phyloP scores from a whole-genome alignment of 306 rosid species.

The Glycyrrhiza uralensis region DNA sequence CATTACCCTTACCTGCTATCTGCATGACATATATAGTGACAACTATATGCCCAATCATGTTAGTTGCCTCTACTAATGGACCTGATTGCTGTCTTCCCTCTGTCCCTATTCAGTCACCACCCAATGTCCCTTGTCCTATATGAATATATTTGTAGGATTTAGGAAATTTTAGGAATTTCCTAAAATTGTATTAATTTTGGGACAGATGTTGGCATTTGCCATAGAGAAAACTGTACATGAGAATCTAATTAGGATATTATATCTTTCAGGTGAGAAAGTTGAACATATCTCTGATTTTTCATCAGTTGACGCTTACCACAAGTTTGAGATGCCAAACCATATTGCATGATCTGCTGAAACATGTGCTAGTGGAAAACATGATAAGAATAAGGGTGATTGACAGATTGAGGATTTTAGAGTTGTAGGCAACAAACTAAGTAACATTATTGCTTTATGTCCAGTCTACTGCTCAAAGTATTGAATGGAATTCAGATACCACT shows the following conservation, averaged over 20 bases:
- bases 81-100: slow-evolving; percentile 15
- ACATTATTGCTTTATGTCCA: background rate
- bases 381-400: slow-evolving; percentile 1
- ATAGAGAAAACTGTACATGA: background rate
- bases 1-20: slow-evolving; percentile 18
- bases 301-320: slow-evolving; percentile 1
- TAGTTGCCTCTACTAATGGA: slow-evolving; percentile 32
- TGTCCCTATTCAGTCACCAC: slow-evolving; percentile 27
- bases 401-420: background rate
- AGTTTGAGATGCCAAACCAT: slow-evolving; percentile 12
- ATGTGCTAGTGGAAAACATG: slow-evolving; percentile 17
- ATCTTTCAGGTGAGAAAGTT: background rate
- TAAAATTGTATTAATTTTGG: background rate
- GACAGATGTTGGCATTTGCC: background rate
- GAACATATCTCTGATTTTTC: background rate
- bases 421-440: background rate
- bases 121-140: slow-evolving; percentile 24
- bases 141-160: background rate
- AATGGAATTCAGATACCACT: background rate
- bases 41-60: slow-evolving; percentile 24
- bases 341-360: background rate
- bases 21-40: slow-evolving; percentile 27
- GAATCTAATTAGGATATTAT: background rate
- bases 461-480: background rate
- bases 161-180: background rate